phyloP scores from a whole-genome alignment of 2,329 filamentous ascomycete species.

The Thelonectria blattea region DNA sequence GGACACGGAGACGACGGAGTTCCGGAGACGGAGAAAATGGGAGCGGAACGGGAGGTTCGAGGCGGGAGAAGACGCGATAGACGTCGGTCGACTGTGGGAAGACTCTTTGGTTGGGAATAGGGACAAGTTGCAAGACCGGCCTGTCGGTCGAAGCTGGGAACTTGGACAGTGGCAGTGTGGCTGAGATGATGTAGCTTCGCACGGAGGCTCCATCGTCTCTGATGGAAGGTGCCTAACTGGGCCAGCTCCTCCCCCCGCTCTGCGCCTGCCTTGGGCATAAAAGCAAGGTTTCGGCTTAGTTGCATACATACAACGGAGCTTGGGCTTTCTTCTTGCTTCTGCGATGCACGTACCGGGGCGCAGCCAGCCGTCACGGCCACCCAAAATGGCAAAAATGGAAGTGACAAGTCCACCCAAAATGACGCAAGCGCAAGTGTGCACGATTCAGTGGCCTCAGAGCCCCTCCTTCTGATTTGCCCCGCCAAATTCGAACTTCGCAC shows the following conservation, averaged over 20 bases:
- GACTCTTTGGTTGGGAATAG: conserved; percentile 24
- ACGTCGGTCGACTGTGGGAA: conserved; percentile 21
- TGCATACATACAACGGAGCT: conserved; percentile 21
- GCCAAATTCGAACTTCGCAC: conserved; percentile 33
- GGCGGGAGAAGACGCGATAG: conserved; percentile 8
- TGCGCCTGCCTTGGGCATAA: conserved; percentile 12
- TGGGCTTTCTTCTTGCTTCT: conserved; percentile 7
- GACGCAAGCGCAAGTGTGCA: conserved; percentile 33
- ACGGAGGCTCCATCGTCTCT: conserved; percentile 17
- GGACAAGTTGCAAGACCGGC: conserved; percentile 28
- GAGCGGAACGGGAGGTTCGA: conserved; percentile 9
- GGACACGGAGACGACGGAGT: conserved; percentile 16
- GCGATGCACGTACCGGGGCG: conserved; percentile 21
- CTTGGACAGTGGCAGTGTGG: conserved; percentile 32
- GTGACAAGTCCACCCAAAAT: conserved; percentile 29
- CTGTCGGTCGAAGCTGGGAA: conserved; percentile 24
- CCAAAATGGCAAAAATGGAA: not conserved
- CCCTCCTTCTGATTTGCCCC: conserved; percentile 35
- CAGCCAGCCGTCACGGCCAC: not conserved
- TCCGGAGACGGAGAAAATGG: conserved; percentile 20
- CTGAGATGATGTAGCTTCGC: conserved; percentile 37
- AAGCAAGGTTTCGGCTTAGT: conserved; percentile 10
- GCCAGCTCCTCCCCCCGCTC: no score
- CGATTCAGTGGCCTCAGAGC: conserved; percentile 24
- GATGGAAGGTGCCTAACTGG: conserved; percentile 25